Evolutionary conservation across 2,329 filamentous ascomycete species (phyloP).

Genomic region (Microsporum audouinii): DNA sequence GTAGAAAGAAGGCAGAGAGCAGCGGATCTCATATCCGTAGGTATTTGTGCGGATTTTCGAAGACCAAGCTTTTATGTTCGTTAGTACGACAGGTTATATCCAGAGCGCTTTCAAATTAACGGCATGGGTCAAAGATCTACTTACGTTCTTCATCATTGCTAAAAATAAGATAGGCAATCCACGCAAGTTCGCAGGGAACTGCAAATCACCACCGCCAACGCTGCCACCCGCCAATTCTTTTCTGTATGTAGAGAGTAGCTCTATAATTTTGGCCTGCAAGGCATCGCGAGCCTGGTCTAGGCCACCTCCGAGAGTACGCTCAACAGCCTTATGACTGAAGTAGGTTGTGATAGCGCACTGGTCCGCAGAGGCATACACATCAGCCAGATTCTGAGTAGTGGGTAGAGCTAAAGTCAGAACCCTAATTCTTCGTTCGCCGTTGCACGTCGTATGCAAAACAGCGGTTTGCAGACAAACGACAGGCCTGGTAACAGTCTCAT

Average conservation of each 20-base stretch:
- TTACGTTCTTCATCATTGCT: constrained; percentile 87
- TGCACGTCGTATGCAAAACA: constrained; percentile 93
- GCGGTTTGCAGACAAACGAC: constrained; percentile 89
- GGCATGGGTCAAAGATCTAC: constrained; percentile 18
- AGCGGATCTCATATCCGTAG: constrained; percentile 83
- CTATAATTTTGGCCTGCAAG: constrained; percentile 79
- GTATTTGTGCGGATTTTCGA: constrained; percentile 84
- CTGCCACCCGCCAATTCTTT: constrained; percentile 94
- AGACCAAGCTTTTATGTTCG: constrained; percentile 50
- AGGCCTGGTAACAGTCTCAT: constrained; percentile 84
- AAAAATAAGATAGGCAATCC: constrained; percentile 84
- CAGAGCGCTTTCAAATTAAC: not conserved
- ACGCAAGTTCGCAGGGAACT: constrained; percentile 86
- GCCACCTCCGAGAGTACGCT: constrained; percentile 72
- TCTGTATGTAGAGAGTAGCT: constrained; percentile 88
- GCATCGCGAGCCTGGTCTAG: constrained; percentile 85
- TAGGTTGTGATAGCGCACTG: constrained; percentile 87
- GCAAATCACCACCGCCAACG: constrained; percentile 81
- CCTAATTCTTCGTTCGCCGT: constrained; percentile 87
- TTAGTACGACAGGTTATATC: constrained; percentile 1
- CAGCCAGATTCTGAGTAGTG: constrained; percentile 79
- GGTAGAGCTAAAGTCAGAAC: constrained; percentile 89
- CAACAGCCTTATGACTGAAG: constrained; percentile 95
- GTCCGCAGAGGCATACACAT: constrained; percentile 89
- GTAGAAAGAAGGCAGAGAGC: constrained; percentile 91